phyloP scores from a whole-genome alignment of 2,329 filamentous ascomycete genomes.

The Colletotrichum tofieldiae region DNA sequence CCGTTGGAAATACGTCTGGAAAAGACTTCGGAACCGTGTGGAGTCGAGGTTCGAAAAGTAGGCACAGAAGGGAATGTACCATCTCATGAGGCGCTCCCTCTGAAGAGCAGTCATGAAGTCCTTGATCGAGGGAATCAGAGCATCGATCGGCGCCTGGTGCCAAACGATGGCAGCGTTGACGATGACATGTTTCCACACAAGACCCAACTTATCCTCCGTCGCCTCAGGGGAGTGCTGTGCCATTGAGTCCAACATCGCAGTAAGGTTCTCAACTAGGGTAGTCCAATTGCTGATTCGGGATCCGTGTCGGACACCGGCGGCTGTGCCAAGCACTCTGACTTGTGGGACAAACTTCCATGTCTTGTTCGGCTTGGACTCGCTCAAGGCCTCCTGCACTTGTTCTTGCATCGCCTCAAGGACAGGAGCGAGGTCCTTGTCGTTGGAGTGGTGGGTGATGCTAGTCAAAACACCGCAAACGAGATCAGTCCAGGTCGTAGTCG shows the following conservation, averaged over 20 bases:
- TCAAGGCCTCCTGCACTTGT: conserved; percentile 57
- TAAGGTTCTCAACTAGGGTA: conserved; percentile 70
- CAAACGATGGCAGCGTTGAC: conserved; percentile 77
- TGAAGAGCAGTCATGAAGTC: conserved; percentile 77
- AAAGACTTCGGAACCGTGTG: conserved; percentile 83
- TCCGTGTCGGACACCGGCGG: conserved; percentile 87
- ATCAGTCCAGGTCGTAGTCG: conserved; percentile 70
- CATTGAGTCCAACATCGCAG: conserved; percentile 66
- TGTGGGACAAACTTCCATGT: conserved; percentile 64
- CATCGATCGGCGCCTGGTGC: conserved; percentile 84
- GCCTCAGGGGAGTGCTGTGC: conserved; percentile 57
- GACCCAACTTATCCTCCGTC: conserved; percentile 54
- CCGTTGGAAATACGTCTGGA: conserved; percentile 86
- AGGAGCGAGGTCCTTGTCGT: conserved; percentile 79
- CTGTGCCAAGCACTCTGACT: conserved; percentile 75
- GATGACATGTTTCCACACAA: conserved; percentile 73
- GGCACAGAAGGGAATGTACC: conserved; percentile 90
- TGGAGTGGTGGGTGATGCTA: conserved; percentile 87
- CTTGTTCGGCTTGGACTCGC: conserved; percentile 54
- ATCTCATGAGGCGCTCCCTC: conserved; percentile 75
- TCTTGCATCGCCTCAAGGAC: conserved; percentile 76
- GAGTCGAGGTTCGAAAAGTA: conserved; percentile 82
- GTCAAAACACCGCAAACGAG: conserved; percentile 84
- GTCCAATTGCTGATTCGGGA: conserved; percentile 82
- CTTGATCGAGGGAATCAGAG: conserved; percentile 79